Conservation (phyloP, 257 asterid genomes). For the Salvia splendens region DNA sequence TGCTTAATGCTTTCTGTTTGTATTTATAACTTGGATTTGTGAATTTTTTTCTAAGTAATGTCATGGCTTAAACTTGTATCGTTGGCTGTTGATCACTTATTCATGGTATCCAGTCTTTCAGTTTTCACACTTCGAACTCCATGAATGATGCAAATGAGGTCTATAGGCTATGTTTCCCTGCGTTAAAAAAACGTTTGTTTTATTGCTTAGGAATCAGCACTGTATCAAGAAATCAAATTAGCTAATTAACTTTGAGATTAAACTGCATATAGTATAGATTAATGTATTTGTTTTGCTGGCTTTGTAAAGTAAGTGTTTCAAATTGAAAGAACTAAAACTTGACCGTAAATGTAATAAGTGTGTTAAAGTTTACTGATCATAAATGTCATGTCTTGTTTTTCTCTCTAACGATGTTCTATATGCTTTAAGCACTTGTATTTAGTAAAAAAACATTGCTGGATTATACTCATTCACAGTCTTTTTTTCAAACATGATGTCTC, state of each 20-base stretch:
- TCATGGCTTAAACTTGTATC: neutral
- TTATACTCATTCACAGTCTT: neutral
- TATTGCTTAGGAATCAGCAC: neutral
- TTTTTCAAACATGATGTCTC: constrained; percentile 8
- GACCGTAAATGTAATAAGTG: too few relatives aligned
- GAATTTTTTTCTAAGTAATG: neutral
- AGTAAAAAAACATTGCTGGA: neutral
- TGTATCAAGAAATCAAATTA: neutral
- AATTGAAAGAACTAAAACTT: too few relatives aligned
- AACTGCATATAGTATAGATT: neutral
- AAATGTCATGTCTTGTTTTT: neutral
- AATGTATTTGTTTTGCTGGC: neutral
- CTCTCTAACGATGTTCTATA: neutral
- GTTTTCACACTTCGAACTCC: neutral
- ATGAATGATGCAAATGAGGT: neutral
- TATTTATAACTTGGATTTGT: neutral
- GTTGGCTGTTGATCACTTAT: neutral
- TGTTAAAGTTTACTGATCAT: neutral
- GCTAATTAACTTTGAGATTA: neutral
- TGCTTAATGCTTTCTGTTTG: neutral
- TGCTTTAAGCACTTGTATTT: neutral
- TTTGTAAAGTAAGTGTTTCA: neutral
- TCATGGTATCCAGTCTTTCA: neutral
- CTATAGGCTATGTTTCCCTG: neutral
- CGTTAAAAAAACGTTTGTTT: neutral